These are phyloP conservation scores for Rhizophagus clarus DNA, from an alignment of 192 early-diverging fungal genomes.

Conservation along the genomic window DNA sequence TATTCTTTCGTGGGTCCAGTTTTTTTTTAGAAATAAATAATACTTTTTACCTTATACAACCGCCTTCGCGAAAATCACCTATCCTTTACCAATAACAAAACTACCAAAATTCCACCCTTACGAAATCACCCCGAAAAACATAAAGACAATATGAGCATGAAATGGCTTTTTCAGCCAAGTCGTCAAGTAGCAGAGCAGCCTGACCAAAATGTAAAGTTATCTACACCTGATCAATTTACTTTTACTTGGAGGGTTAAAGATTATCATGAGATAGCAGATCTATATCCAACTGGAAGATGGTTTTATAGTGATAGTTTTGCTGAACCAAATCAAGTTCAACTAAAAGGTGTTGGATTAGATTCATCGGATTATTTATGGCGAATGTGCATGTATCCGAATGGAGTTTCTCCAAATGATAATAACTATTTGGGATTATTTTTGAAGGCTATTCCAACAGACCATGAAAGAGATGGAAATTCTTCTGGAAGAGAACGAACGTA, in stretches of 20 bases:
- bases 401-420: conserved; percentile 5
- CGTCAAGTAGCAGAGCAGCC: conserved; percentile 3
- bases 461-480: conserved; percentile 22
- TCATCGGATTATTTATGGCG: conserved; percentile 10
- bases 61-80: background rate
- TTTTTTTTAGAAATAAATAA: too few species aligned
- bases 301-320: conserved; percentile 20
- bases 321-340: conserved; percentile 4
- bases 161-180: conserved; percentile 19
- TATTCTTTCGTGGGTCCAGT: background rate
- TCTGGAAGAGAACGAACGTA: conserved; percentile 13
- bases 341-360: background rate
- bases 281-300: conserved; percentile 23
- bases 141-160: conserved; percentile 1
- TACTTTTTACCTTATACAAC: too few species aligned
- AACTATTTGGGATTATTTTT: conserved; percentile 20
- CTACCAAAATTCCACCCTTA: conserved; percentile 10
- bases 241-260: conserved; percentile 17
- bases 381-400: conserved; percentile 24
- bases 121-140: background rate
- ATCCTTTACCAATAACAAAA: background rate
- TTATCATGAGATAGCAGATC: conserved; percentile 21
- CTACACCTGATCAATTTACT: conserved; percentile 15
- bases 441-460: conserved; percentile 18
- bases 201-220: conserved; percentile 1